phyloP scores from a whole-genome alignment of 2,329 filamentous ascomycete species.

The Aspergillus terreus region DNA sequence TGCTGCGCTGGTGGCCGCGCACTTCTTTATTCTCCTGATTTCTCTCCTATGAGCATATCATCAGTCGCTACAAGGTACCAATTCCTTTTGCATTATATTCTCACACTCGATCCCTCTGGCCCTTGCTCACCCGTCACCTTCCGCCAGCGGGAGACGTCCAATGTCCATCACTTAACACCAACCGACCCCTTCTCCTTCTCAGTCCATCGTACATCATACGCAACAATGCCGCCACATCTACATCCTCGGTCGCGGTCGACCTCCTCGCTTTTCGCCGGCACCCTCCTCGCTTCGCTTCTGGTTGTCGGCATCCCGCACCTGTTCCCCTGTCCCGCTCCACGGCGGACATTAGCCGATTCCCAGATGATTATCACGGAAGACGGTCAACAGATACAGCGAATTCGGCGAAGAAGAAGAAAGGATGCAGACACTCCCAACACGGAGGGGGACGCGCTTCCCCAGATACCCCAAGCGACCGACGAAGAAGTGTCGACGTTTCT shows the following conservation, averaged over 20 bases:
- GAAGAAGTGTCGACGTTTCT: slow-evolving; percentile 45
- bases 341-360: slow-evolving; percentile 71
- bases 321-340: slow-evolving; percentile 83
- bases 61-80: neutral
- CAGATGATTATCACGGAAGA: slow-evolving; percentile 40
- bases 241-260: slow-evolving; percentile 93
- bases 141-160: slow-evolving; percentile 1
- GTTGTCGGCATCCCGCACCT: slow-evolving; percentile 88
- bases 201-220: slow-evolving; percentile 20
- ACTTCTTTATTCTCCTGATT: neutral
- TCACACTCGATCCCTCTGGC: neutral
- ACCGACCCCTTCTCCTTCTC: slow-evolving; percentile 1
- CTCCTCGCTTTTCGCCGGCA: slow-evolving; percentile 91
- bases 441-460: slow-evolving; percentile 12
- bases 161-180: slow-evolving; percentile 7
- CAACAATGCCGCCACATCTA: slow-evolving; percentile 71
- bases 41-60: neutral
- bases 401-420: slow-evolving; percentile 35
- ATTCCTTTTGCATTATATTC: neutral
- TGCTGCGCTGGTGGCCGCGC: neutral
- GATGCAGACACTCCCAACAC: slow-evolving; percentile 18
- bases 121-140: neutral
- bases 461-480: slow-evolving; percentile 21
- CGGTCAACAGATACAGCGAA: slow-evolving; percentile 40
- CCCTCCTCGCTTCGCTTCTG: slow-evolving; percentile 81